These are phyloP conservation scores for Auricularia auricula-judae DNA, from an alignment of 768 basidiomycete genomes.

Conservation along the genomic window DNA sequence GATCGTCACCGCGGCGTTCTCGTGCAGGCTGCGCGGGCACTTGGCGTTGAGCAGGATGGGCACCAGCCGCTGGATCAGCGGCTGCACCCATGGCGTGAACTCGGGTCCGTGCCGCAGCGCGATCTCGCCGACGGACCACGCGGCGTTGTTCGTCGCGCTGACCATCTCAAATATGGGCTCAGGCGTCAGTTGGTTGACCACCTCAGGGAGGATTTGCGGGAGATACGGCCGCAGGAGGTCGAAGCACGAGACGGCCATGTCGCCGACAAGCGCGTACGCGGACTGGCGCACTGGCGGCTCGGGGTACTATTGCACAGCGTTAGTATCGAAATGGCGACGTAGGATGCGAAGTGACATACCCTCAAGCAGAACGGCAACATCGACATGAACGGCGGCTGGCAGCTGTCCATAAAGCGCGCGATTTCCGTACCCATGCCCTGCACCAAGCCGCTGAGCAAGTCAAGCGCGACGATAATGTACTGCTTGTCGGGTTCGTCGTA, in stretches of 20 bases:
- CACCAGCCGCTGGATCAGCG: constrained; percentile 77
- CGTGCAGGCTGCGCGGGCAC: constrained; percentile 86
- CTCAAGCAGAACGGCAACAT: constrained; percentile 84
- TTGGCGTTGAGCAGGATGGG: constrained; percentile 89
- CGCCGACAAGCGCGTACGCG: constrained; percentile 95
- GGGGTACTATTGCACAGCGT: constrained; percentile 44
- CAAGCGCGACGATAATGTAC: constrained; percentile 96
- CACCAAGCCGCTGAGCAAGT: constrained; percentile 88
- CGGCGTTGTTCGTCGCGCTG: constrained; percentile 97
- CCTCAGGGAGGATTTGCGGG: constrained; percentile 79
- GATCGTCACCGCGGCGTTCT: constrained; percentile 98
- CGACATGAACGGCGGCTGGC: constrained; percentile 67
- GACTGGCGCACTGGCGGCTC: constrained; percentile 94
- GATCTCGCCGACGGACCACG: constrained; percentile 99
- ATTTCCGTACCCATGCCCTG: constrained; percentile 82
- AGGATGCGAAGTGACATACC: constrained; percentile 16
- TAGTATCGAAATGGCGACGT: background rate
- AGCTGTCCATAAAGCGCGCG: constrained; percentile 55
- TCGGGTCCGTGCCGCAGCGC: constrained; percentile 85
- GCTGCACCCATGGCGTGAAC: constrained; percentile 86
- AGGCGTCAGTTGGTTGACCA: constrained; percentile 82
- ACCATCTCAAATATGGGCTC: constrained; percentile 91
- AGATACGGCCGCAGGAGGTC: constrained; percentile 72
- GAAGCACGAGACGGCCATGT: constrained; percentile 96
- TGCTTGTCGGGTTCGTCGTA: constrained; percentile 93